Conservation (phyloP, 2,329 filamentous ascomycete genomes). For the Stromatinia cepivora region DNA sequence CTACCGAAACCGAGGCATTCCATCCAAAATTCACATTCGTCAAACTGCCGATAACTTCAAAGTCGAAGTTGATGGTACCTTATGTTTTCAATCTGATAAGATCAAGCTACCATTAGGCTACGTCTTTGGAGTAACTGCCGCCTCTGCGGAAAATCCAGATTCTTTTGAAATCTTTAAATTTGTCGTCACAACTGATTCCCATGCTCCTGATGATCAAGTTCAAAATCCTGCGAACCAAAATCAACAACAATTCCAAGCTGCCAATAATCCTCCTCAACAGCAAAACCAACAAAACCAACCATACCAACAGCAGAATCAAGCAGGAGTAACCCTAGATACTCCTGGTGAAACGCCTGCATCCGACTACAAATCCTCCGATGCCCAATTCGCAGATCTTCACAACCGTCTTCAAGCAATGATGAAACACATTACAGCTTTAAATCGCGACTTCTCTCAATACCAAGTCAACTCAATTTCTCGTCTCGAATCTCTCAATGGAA, state of each 20-base stretch:
- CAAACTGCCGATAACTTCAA: conserved; percentile 67
- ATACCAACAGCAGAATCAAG: conserved; percentile 18
- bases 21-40: conserved; percentile 73
- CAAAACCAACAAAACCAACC: conserved; percentile 37
- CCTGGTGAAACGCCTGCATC: conserved; percentile 45
- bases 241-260: conserved; percentile 22
- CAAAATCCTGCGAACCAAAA: conserved; percentile 29
- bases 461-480: conserved; percentile 52
- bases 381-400: conserved; percentile 82
- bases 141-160: conserved; percentile 87
- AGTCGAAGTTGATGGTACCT: conserved; percentile 75
- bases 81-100: conserved; percentile 83
- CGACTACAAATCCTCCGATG: conserved; percentile 47
- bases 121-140: conserved; percentile 82
- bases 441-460: conserved; percentile 55
- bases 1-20: conserved; percentile 88
- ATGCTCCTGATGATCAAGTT: conserved; percentile 37
- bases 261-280: conserved; percentile 37
- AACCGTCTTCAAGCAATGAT: conserved; percentile 74
- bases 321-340: conserved; percentile 37
- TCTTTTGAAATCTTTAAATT: conserved; percentile 94
- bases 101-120: conserved; percentile 78
- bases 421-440: conserved; percentile 66
- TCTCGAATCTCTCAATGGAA: conserved; percentile 27
- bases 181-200: conserved; percentile 62